Percentiles rank a stretch among this genome's conserved stretches.
phyloP scores from a whole-genome alignment of 2,329 filamentous ascomycete genomes.

The Capronia americana region DNA sequence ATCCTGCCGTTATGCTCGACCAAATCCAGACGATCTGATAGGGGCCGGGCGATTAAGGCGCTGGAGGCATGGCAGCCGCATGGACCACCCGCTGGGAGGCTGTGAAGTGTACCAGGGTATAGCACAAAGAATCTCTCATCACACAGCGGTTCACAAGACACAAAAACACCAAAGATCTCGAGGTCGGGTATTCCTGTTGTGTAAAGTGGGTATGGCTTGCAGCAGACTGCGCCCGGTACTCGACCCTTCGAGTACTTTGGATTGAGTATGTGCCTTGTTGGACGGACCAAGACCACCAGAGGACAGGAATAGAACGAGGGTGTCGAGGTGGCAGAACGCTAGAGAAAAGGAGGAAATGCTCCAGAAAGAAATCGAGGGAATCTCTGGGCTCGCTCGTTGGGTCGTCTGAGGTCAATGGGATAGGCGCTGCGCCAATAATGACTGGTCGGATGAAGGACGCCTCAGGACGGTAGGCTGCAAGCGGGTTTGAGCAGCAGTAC shows the following conservation, averaged over 20 bases:
- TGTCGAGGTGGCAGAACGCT: slow-evolving; percentile 7
- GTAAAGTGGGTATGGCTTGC: slow-evolving; percentile 15
- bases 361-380: slow-evolving; percentile 16
- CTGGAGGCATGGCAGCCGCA: slow-evolving; percentile 27
- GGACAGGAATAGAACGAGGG: slow-evolving; percentile 18
- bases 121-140: slow-evolving; percentile 1
- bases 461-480: slow-evolving; percentile 5
- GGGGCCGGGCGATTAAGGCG: slow-evolving; percentile 21
- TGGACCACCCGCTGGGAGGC: slow-evolving; percentile 13
- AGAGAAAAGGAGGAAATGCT: slow-evolving; percentile 23
- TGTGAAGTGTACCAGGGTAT: slow-evolving; percentile 22
- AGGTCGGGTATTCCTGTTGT: neutral
- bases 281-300: slow-evolving; percentile 5
- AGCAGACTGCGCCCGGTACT: slow-evolving; percentile 19
- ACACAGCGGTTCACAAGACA: slow-evolving; percentile 9
- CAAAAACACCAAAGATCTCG: neutral
- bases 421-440: slow-evolving; percentile 7
- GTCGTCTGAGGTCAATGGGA: slow-evolving; percentile 16
- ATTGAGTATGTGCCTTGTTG: slow-evolving; percentile 1
- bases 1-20: slow-evolving; percentile 21
- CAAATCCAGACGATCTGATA: slow-evolving; percentile 22
- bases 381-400: slow-evolving; percentile 10
- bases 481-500: slow-evolving; percentile 10
- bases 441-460: slow-evolving; percentile 19
- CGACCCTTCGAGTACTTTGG: slow-evolving; percentile 11